Evolutionary conservation across 257 asterid species (phyloP), one percentile per base, ranked within the genome.

Genomic region (Anisodus tanguticus): DNA sequence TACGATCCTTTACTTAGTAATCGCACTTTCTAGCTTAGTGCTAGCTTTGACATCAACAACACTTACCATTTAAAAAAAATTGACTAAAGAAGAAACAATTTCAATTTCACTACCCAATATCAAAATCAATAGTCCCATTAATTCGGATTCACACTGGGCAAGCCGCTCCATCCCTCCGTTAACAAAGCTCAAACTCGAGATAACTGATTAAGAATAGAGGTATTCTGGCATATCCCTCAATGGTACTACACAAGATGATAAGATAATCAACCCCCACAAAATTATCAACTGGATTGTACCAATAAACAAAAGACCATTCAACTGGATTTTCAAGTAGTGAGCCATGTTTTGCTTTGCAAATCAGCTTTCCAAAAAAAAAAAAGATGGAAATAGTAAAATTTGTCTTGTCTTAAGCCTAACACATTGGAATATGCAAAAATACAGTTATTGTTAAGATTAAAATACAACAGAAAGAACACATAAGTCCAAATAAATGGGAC

Each of bases 401-500:
- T 77, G 9, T 76, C 49, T 53, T 26, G 64, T 8, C 54, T 69
- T 39, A 0, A 41, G 64, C 63, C 62, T 7, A 53, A 49, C 26
- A 76, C 47, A 12, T 76, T 26, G 47, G 1, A 51, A 7, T 12
- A 76, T 12, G 63, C 81, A 76, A 76, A 13, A 3, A 51, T 51
- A 51, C 26, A 76, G 26, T 26, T 76, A 4, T 7, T 2, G 31
- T 13, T 19, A 10, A 26, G 81, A 53, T 15, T 77, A 26, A 53
- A 53, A 53, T 26, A 53, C 64, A 77, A 51, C 16, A 76, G 3
- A 0, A 76, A 3, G 13, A 77, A 53, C 49, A 77, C 64, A 8
- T 22, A 26, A 77, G 64, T 26, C 82, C 64, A 53, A 53, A 77
- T 77, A 8, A 77, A 31, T 77, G 62, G 41, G 26, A n/a, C 82